Conservation (phyloP, 1,284 basidiomycete species). For the Phellopilus nigrolimitatus region DNA sequence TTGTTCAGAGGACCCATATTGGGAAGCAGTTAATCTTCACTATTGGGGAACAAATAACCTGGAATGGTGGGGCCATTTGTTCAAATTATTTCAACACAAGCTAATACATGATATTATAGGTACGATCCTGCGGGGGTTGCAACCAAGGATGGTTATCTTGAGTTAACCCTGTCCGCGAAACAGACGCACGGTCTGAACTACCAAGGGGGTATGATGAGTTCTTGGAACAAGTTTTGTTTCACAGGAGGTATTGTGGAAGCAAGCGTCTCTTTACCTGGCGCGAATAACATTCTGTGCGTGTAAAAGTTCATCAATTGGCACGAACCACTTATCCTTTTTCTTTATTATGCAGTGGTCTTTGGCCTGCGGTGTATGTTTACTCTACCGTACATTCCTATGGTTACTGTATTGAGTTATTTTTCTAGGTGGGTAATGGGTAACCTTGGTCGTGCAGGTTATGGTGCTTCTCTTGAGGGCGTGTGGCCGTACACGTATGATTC, state of each 20-base stretch:
- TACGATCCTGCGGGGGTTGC: constrained; percentile 78
- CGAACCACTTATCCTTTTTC: constrained; percentile 18
- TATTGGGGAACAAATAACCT: constrained; percentile 47
- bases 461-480: constrained; percentile 55
- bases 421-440: constrained; percentile 46
- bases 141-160: constrained; percentile 73
- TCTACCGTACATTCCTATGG: not conserved
- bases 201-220: constrained; percentile 64
- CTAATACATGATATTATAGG: not conserved
- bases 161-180: constrained; percentile 70
- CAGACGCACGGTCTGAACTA: constrained; percentile 72
- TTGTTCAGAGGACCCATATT: constrained; percentile 53
- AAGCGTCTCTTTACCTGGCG: constrained; percentile 79
- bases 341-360: constrained; percentile 38
- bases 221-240: constrained; percentile 95
- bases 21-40: constrained; percentile 63
- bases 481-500: constrained; percentile 55
- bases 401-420: constrained; percentile 3
- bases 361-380: constrained; percentile 49
- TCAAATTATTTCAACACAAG: constrained; percentile 11
- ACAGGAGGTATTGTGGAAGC: constrained; percentile 76
- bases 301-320: not conserved
- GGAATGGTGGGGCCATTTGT: constrained; percentile 51
- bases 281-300: constrained; percentile 37
- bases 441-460: constrained; percentile 54